Conservation (phyloP, 179 eudicot species). For the Beta lomatogona region DNA sequence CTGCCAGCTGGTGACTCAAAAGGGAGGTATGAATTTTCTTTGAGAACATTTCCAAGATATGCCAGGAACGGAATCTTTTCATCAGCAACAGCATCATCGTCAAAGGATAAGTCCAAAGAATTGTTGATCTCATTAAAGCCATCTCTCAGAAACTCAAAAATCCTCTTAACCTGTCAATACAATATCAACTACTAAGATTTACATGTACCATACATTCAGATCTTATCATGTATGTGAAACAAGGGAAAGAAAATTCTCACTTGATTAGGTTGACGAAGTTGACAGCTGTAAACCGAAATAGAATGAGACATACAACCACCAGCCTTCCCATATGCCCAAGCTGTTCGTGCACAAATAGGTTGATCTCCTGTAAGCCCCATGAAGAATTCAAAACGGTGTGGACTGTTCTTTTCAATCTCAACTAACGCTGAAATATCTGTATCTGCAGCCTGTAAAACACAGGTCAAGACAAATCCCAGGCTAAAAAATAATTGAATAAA, state of each 20-base stretch:
- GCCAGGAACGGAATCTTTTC: constrained; percentile 97
- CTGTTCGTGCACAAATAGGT: constrained; percentile 98
- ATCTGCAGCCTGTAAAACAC: constrained; percentile 79
- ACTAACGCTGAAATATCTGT: constrained; percentile 96
- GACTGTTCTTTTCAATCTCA: constrained; percentile 96
- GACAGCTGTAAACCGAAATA: constrained; percentile 93
- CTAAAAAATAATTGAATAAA: background rate
- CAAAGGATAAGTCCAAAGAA: constrained; percentile 88
- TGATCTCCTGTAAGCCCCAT: constrained; percentile 97
- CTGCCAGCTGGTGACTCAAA: constrained; percentile 93
- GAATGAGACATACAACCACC: constrained; percentile 98
- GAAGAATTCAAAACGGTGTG: constrained; percentile 98
- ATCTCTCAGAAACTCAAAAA: constrained; percentile 87
- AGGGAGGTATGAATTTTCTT: constrained; percentile 62
- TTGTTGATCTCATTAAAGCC: constrained; percentile 87
- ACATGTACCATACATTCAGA: background rate
- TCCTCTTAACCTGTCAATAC: constrained; percentile 71
- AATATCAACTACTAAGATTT: background rate
- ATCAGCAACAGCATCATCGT: constrained; percentile 93
- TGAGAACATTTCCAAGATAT: constrained; percentile 78
- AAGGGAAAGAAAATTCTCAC: constrained; percentile 32
- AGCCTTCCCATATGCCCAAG: constrained; percentile 97
- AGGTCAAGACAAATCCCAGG: constrained; percentile 20
- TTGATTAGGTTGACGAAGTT: constrained; percentile 88
- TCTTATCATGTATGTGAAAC: background rate